phyloP scores from a whole-genome alignment of 306 rosid species.

The Quercus parvula region DNA sequence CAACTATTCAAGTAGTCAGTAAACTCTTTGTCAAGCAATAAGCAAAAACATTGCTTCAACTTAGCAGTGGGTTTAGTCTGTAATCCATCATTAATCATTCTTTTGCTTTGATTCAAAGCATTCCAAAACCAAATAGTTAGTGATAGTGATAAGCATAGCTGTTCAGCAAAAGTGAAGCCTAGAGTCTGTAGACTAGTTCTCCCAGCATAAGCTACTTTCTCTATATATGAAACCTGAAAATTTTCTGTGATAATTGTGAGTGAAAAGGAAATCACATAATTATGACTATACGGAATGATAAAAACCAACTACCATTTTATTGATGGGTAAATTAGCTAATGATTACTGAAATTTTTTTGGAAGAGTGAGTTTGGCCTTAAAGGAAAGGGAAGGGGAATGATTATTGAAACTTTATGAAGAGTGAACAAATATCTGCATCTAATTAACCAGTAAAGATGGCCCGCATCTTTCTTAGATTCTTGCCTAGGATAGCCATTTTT shows the following conservation, averaged over 20 bases:
- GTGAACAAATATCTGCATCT: background rate
- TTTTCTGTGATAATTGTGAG: background rate
- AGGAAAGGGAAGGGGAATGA: no score
- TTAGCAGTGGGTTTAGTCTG: slow-evolving; percentile 28
- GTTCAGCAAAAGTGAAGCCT: background rate
- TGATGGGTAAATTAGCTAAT: slow-evolving; percentile 5
- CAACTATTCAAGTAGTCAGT: slow-evolving; percentile 17
- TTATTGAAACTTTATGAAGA: no score
- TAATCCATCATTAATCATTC: slow-evolving; percentile 27
- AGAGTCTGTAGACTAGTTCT: background rate
- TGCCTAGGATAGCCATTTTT: background rate
- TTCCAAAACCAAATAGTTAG: slow-evolving; percentile 1
- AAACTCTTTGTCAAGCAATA: slow-evolving; percentile 28
- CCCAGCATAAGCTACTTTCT: background rate
- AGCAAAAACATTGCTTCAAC: slow-evolving; percentile 39
- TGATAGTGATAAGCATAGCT: slow-evolving; percentile 16
- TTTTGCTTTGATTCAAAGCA: slow-evolving; percentile 43
- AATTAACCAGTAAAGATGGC: background rate
- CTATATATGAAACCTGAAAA: background rate
- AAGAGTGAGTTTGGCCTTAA: no score
- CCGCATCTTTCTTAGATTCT: background rate
- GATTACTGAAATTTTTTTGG: no score
- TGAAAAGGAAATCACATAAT: background rate
- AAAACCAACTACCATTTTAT: slow-evolving; percentile 6
- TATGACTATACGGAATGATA: background rate